These are phyloP conservation scores for Cladosporium austrohemisphaericum DNA, from an alignment of 2,329 filamentous ascomycete genomes.

Conservation along the genomic window DNA sequence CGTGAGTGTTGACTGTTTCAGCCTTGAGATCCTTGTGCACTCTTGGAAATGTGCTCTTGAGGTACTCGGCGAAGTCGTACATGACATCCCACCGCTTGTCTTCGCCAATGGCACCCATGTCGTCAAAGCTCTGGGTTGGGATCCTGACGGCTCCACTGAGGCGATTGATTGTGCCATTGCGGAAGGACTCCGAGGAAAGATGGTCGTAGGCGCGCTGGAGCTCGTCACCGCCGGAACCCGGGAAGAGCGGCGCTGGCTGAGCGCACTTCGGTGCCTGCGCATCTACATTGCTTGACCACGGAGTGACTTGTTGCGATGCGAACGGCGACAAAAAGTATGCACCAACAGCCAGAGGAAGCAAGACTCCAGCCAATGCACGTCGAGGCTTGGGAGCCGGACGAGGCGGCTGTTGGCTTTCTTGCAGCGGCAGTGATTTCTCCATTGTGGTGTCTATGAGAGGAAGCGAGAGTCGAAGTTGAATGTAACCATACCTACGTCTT, in stretches of 20 bases:
- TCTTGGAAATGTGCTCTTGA: slow-evolving; percentile 53
- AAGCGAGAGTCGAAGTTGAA: not conserved
- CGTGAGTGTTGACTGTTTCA: slow-evolving; percentile 60
- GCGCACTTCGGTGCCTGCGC: slow-evolving; percentile 20
- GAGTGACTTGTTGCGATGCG: not conserved
- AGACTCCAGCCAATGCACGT: slow-evolving; percentile 18
- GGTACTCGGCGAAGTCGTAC: slow-evolving; percentile 47
- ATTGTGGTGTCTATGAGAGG: slow-evolving; percentile 18
- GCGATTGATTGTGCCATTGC: slow-evolving; percentile 39
- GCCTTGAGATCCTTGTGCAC: slow-evolving; percentile 30
- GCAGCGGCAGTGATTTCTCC: slow-evolving; percentile 27
- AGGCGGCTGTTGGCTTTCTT: slow-evolving; percentile 20
- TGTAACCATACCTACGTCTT: slow-evolving; percentile 1
- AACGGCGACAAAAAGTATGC: slow-evolving; percentile 11
- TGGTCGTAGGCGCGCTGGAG: slow-evolving; percentile 31
- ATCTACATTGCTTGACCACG: not conserved
- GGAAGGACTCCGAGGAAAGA: slow-evolving; percentile 30
- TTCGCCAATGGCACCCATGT: slow-evolving; percentile 52
- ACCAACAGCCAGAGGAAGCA: slow-evolving; percentile 14
- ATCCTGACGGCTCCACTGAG: slow-evolving; percentile 56
- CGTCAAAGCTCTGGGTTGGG: slow-evolving; percentile 54
- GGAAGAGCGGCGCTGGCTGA: slow-evolving; percentile 29
- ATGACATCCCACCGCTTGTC: slow-evolving; percentile 56
- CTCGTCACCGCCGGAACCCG: slow-evolving; percentile 21
- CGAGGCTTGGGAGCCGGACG: slow-evolving; percentile 17